These are phyloP conservation scores for Wickerhamiella allomyrinae DNA, from an alignment of 805 yeast genomes.

Conservation along the genomic window DNA sequence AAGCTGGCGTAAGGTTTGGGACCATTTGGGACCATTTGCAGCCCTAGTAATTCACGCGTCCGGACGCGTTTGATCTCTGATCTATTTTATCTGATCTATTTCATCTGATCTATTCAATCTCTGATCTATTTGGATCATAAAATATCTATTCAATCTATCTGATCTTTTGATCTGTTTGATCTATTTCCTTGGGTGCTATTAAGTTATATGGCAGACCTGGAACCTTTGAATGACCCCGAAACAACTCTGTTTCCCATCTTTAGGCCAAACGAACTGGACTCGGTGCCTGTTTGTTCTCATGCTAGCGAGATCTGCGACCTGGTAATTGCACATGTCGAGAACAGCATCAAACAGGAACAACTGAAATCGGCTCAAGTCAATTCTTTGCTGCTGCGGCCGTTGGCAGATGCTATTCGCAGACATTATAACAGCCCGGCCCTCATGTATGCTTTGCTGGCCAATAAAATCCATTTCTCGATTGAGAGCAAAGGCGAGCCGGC, in stretches of 20 bases:
- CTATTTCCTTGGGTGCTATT: no score
- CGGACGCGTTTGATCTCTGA: no score
- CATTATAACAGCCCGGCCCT: slow-evolving; percentile 22
- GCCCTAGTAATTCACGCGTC: no score
- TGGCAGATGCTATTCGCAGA: slow-evolving; percentile 26
- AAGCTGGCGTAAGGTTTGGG: no score
- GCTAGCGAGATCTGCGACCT: slow-evolving; percentile 30
- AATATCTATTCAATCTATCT: no score
- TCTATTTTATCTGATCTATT: no score
- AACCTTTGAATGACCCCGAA: slow-evolving; percentile 1
- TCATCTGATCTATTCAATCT: no score
- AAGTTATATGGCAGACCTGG: no score
- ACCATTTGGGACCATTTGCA: no score
- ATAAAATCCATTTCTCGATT: slow-evolving; percentile 26
- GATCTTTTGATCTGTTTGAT: no score
- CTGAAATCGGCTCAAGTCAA: slow-evolving; percentile 38
- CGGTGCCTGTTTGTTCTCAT: slow-evolving; percentile 24
- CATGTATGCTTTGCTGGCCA: slow-evolving; percentile 28
- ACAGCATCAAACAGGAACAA: slow-evolving; percentile 38
- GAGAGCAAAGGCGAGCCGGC: slow-evolving; percentile 24
- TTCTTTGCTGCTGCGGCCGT: slow-evolving; percentile 34
- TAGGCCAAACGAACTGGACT: slow-evolving; percentile 18
- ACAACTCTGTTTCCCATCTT: slow-evolving; percentile 5
- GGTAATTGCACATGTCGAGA: slow-evolving; percentile 30
- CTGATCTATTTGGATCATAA: no score